Evolutionary conservation across 371 early-diverging fungal genomes (phyloP).

Genomic region (Saksenaea vasiformis): DNA sequence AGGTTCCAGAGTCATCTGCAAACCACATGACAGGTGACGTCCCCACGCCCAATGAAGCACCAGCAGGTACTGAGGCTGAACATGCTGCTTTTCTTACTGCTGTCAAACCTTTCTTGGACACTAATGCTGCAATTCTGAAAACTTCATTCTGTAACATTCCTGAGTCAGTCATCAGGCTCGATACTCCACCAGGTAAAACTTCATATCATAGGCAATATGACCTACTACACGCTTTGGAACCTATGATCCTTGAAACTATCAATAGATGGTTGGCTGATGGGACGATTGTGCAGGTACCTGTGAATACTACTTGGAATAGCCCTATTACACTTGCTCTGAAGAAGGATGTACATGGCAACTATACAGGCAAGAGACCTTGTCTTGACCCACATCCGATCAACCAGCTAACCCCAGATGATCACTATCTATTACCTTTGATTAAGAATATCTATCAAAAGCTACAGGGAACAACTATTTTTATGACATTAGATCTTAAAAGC

Average conservation of each 20-base stretch:
- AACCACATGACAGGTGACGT: neutral
- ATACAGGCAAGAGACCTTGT: conserved; percentile 7
- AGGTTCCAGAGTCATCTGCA: neutral
- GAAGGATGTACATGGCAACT: conserved; percentile 17
- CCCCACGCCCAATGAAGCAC: conserved; percentile 17
- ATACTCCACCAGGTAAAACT: conserved; percentile 4
- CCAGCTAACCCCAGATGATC: too few species aligned
- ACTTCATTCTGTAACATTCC: conserved; percentile 18
- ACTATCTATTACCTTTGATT: too few species aligned
- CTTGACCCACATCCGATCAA: neutral
- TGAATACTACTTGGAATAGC: conserved; percentile 16
- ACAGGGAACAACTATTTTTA: conserved; percentile 5
- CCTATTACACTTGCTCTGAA: conserved; percentile 27
- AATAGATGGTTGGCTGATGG: conserved; percentile 9
- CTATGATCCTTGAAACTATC: conserved; percentile 4
- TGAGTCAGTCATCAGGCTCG: conserved; percentile 11
- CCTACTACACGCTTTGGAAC: neutral
- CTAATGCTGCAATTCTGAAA: conserved; percentile 10
- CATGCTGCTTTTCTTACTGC: conserved; percentile 9
- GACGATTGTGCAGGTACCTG: conserved; percentile 4
- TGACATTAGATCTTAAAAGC: conserved; percentile 19
- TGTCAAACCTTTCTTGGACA: conserved; percentile 7
- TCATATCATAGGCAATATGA: conserved; percentile 14
- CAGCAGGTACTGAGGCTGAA: conserved; percentile 14
- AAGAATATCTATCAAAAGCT: neutral